Base-by-base conservation (phyloP, 345 rosid genomes). In the Camelina neglecta region DNA sequence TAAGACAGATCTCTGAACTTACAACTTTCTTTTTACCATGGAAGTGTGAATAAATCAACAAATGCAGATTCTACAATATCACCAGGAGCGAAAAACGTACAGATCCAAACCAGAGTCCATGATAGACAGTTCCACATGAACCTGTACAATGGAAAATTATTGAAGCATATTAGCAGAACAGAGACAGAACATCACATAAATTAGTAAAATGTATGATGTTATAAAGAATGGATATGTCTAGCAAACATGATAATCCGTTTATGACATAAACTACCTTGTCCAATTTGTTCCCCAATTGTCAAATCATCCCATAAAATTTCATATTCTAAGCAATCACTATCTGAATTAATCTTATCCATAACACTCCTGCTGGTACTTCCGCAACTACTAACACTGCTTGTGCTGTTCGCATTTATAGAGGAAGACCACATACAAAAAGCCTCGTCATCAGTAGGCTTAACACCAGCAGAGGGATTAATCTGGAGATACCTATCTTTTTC, bases 51-150 rank as follows among this genome's bases (percentile, higher is more conserved):
- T 72, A 73, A 36, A 75, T 47, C n/a, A 64, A 84, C 77, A 80
- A 59, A 76, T 36, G 44, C 26, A 23, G 21, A 63, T 54, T 70
- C 36, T 47, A 55, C 15, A 35, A 61, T 45, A 70, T 55, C 53
- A 56, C 18, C 44, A 64, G 35, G 85, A 84, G 85, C 49, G 8
- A 51, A 84, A 86, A 85, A 89, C 98, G 67, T 92, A 94, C 98
- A 75, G 93, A 94, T 90, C 93, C 98, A 80, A 84, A 92, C 99
- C 99, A 94, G 84, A 92, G 86, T 54, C 90, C 96, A 61, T 89
- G 97, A 83, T 92, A 92, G 15, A 95, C 99, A 55, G 93, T 92
- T 72, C 99, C 99, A 65, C 99, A 95, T 77, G 97, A 92, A 78
- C 99, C 99, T 95, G 93, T 48, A 69, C 26, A 51, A 63, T 71